Base-by-base conservation (phyloP, 2,329 filamentous ascomycete species). In the Rhexocercosporidium sp. region DNA sequence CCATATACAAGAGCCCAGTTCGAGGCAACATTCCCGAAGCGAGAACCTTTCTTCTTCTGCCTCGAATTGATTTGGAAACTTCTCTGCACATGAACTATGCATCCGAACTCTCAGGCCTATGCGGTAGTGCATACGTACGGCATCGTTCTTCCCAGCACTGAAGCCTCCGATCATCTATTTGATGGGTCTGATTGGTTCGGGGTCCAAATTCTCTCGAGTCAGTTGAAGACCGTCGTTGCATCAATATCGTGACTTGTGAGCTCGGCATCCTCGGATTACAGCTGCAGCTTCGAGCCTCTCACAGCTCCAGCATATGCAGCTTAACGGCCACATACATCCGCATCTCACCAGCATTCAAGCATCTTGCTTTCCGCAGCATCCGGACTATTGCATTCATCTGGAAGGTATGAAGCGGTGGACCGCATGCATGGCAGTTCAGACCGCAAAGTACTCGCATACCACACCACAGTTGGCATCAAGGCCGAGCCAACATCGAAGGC, bases 31-130 rank as follows among this genome's bases (percentile, higher is more conserved):
- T n/a, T 1, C 51, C 18, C 18, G 53, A 39, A 37, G 53, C 8
- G n/a, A n/a, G 4, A 56, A 18, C 22, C 3, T 14, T 31, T 37
- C 29, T 37, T 31, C 49, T 25, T 27, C 22, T 20, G n/a, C 22
- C 16, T 34, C 25, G 49, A 31, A 22, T 25, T 11, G 16, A 56
- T 22, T 37, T 20, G 29, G 27, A 22, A 57, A 57, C 11, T 39
- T 41, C 20, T 39, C 16, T 57, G 20, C 54, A 39, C 12, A 27
- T 39, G 20, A 57, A 41, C 11, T 41, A 57, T 57, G 54, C 54
- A 57, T 41, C 54, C 20, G 54, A 57, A 57, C 54, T 57, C 54
- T 57, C 54, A 57, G 9, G n/a, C n/a, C 31, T 39, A 57, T 57
- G 53, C 31, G n/a, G 9, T 57, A 3, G 8, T 56, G 31, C 31